Percentiles rank a stretch among this genome's conserved stretches.
Evolutionary conservation across 2,329 filamentous ascomycete genomes (phyloP).

Genomic region (Aspergillus sp.): DNA sequence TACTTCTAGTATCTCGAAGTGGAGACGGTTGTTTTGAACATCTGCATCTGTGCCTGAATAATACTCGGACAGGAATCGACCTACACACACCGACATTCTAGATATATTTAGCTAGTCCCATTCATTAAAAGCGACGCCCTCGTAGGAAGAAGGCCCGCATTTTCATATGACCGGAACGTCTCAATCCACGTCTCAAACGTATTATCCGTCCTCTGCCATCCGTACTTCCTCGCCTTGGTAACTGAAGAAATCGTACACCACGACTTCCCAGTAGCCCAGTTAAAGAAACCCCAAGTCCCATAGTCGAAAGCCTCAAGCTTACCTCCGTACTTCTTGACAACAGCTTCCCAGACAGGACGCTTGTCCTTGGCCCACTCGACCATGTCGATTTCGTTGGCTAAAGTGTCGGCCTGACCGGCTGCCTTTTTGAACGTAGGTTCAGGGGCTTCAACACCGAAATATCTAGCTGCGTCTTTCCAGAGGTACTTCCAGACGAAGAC

Average conservation of each 20-base stretch:
- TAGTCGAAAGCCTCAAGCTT: conserved; percentile 18
- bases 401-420: conserved; percentile 4
- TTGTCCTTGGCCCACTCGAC: conserved; percentile 20
- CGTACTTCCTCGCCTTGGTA: conserved; percentile 17
- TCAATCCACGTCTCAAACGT: conserved; percentile 19
- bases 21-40: too few species aligned
- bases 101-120: neutral
- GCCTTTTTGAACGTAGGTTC: conserved; percentile 12
- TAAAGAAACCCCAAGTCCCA: conserved; percentile 20
- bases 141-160: conserved; percentile 14
- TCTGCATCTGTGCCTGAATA: too few species aligned
- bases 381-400: conserved; percentile 16
- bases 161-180: conserved; percentile 16
- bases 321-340: conserved; percentile 16
- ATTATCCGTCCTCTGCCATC: conserved; percentile 14
- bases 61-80: too few species aligned
- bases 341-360: conserved; percentile 12
- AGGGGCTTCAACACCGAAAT: conserved; percentile 18
- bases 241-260: conserved; percentile 17
- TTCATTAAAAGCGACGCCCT: neutral
- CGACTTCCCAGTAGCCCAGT: conserved; percentile 15
- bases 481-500: conserved; percentile 22
- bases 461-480: conserved; percentile 14
- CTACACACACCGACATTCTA: too few species aligned
- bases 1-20: too few species aligned